Evolutionary conservation across 495 filamentous ascomycete species (phyloP), one percentile per base, ranked within the genome.

Genomic region (Penicillium parvum): DNA sequence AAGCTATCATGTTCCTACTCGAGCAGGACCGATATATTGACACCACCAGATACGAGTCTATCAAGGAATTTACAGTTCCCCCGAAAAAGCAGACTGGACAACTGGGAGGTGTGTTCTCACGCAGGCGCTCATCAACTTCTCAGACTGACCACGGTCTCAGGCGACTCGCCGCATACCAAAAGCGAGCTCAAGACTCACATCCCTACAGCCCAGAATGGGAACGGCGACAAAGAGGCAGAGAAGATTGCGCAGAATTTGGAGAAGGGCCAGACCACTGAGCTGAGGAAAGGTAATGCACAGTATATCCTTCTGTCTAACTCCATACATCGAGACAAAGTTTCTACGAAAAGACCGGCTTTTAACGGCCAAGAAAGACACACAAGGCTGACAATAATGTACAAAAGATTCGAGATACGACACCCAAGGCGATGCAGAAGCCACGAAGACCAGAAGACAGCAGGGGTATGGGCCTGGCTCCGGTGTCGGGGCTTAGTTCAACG

Each of bases 391-490:
- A 53, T 70, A 71, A 62, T 68, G 53, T 70, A 71, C 66, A 72
- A 52, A 65, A 66, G 63, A 63, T 49, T 50, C 50, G 52, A 57
- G 56, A 44, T 47, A 47, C 47, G 61, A 64, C 37, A 54, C 46
- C 47, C 53, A 61, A 45, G 64, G 48, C 34, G 65, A 71, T 46
- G 58, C 56, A 34, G 59, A 47, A 19, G 60, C 59, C 40, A 63
- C 64, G 52, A 68, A 68, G 47, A 64, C 55, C 41, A 75, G 81
- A 60, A 69, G 63, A 58, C 65, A 66, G 53, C 74, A 79, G 58
- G 79, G 79, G 39, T 84, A 85, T 72, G 79, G 80, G 32, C 68
- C 60, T 58, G 75, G 74, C 41, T 68, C 71, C 40, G 68, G 64
- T 30, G 67, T 84, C 54, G 82, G 82, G 20, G 81, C 59, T 50